These are phyloP conservation scores for Avicennia marina DNA, from an alignment of 257 asterid genomes.

Conservation along the genomic window DNA sequence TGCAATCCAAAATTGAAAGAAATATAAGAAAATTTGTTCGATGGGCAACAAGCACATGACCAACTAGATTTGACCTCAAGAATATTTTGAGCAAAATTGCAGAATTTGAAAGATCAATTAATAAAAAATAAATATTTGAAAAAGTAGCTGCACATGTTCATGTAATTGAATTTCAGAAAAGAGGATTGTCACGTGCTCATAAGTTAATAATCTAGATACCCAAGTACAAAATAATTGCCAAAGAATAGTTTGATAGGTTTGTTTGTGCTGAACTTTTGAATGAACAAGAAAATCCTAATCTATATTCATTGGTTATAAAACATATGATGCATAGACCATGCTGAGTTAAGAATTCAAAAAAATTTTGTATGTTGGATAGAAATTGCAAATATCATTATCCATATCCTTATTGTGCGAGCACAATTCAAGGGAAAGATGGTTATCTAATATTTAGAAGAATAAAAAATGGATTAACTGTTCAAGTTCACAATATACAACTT, in stretches of 20 bases:
- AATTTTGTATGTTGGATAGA: neutral
- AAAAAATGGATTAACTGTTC: neutral
- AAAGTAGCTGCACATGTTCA: neutral
- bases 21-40: neutral
- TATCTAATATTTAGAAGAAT: neutral
- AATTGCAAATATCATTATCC: neutral
- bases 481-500: neutral
- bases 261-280: neutral
- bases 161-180: neutral
- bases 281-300: neutral
- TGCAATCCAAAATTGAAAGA: slow-evolving; percentile 1
- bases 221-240: neutral
- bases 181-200: neutral
- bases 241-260: neutral
- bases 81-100: neutral
- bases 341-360: neutral
- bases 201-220: neutral
- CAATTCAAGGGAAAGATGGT: neutral
- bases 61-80: neutral
- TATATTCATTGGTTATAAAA: neutral
- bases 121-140: neutral
- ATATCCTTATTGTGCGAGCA: neutral
- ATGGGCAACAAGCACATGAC: neutral
- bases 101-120: neutral
- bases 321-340: neutral